phyloP scores from a whole-genome alignment of 805 yeast species.

The Pichia nanzhaoensis region DNA sequence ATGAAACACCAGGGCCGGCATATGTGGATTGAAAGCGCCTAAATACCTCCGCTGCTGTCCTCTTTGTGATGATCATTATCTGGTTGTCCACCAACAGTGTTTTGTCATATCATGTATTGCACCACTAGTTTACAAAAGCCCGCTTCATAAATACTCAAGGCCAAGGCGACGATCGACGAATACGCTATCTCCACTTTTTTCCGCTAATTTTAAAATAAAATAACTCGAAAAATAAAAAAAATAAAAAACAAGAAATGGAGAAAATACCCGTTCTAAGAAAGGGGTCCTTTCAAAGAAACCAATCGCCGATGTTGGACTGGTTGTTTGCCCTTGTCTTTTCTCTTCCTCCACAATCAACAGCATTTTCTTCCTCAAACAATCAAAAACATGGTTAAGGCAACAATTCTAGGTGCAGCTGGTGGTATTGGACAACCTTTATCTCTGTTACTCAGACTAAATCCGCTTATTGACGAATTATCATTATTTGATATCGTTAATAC shows the following conservation, averaged over 20 bases:
- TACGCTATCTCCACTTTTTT: too few relatives aligned
- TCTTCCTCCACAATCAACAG: too few relatives aligned
- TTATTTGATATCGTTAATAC: slow-evolving; percentile 80
- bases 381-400: slow-evolving; percentile 41
- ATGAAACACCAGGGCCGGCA: slow-evolving; percentile 2
- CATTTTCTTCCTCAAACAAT: too few relatives aligned
- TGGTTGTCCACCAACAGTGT: too few relatives aligned
- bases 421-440: slow-evolving; percentile 95
- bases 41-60: not conserved
- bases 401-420: slow-evolving; percentile 88
- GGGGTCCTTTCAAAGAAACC: too few relatives aligned
- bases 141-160: too few relatives aligned
- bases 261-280: too few relatives aligned
- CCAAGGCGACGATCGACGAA: not conserved
- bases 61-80: not conserved
- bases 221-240: not conserved
- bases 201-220: too few relatives aligned
- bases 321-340: too few relatives aligned
- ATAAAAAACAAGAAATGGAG: not conserved
- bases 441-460: slow-evolving; percentile 66
- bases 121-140: too few relatives aligned
- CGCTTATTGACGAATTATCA: slow-evolving; percentile 57
- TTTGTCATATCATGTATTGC: too few relatives aligned
- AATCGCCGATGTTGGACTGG: too few relatives aligned
- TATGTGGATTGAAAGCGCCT: slow-evolving; percentile 18